Evolutionary conservation across 148 eudicot species (phyloP), one percentile per base, ranked within the genome.

Genomic region (Diospyros kaki): DNA sequence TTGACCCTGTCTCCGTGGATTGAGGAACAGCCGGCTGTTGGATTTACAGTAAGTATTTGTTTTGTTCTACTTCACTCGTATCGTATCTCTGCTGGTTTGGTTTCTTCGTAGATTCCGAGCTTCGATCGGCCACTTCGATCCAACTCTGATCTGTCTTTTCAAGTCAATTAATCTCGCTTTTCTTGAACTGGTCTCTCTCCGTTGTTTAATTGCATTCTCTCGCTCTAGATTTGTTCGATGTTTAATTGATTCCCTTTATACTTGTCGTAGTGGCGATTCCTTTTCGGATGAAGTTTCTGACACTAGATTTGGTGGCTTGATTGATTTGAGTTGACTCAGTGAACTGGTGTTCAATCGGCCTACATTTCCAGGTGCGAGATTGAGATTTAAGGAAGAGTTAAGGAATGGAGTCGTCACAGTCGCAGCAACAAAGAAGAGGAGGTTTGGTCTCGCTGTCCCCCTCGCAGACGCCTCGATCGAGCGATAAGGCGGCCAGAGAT

Each of bases 401-500:
- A 56, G 69, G 2, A 44, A 81, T 84, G 88, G 87, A 79, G 68
- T 64, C 75, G n/a, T 58, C 68, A 59, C 70, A 68, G 73, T 69
- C 72, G 6, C 66, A 60, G 56, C 75, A 58, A 43, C 80, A 82
- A 78, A 89, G 89, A 81, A 89, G 87, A 82, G 89, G 84, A 68
- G 89, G 82, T 39, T 44, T 83, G 81, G 85, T 87, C 43, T 69
- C 89, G 12, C 80, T 82, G 0, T 94, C 98, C 51, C 98, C 97
- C 7, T 80, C 89, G 1, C 87, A 88, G 12, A 95, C 99, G 0
- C 99, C 99, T 40, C 73, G 89, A 78, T 93, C 94, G 54, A 88
- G 82, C 42, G 99, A 95, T 60, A 95, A 91, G 83, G 83, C 87
- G 6, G 73, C 69, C 4, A 87, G 94, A 83, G 98, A 96, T 96